Base-by-base conservation (phyloP, 345 rosid genomes). In the Boechera stricta region DNA sequence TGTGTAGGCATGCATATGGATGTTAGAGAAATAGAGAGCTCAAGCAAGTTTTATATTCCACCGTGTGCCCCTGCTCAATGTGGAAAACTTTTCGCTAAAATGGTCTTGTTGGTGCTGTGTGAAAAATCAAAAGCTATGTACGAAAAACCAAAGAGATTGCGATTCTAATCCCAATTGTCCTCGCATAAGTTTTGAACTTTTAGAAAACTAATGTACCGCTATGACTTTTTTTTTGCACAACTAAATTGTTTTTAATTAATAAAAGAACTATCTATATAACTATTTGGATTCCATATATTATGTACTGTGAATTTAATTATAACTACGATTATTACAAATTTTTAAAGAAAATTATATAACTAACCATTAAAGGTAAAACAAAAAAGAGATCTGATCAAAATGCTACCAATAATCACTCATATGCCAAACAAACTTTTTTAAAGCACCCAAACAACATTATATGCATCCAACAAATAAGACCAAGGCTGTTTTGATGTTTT, bases 81-180 rank as follows among this genome's bases (percentile, higher is more conserved):
- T 36, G 7, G 35, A 5, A 13, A 31, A 8, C 0, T 7, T 16
- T 60, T 47, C 15, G 16, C 10, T 28, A n/a, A 16, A 48, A 72
- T 26, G 31, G 28, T 11, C 29, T 26, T 61, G 76, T 72, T 72
- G 76, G 68, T 72, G 76, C 5, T 72, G 76, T 72, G 1, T 36
- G 2, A 36, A 26, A 48, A 15, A 49, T 49, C 58, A 1, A 59
- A 3, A 26, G 1, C 1, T 47, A 12, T 71, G 67, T 48, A 21
- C 0, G 16, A 9, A 3, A 3, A 15, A 24, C 11, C 13, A 59
- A 48, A 10, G 24, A 8, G 24, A 13, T 47, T 71, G 75, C 11
- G 13, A 48, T 2, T 15, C 59, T 9, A 4, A 15, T 61, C 28
- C 36, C 1, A 15, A 1, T 15, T 72, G 76, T 72, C 76, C 68